Percentiles rank a stretch among this genome's conserved stretches.
Conservation (phyloP, 2,329 filamentous ascomycete genomes). For the Cercospora berteroae region DNA sequence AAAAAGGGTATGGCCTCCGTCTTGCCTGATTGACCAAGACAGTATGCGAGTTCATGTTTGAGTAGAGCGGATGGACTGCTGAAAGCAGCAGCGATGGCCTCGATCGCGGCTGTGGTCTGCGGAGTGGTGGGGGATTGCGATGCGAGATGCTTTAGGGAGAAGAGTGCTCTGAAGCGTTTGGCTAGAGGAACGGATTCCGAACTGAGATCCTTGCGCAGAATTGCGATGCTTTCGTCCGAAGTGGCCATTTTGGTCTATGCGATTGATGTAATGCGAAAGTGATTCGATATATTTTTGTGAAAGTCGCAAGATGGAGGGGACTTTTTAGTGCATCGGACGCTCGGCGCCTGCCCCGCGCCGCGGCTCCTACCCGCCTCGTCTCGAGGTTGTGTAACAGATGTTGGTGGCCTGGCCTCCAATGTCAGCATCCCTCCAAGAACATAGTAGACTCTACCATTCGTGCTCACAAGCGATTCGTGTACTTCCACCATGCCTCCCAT, state of each 20-base stretch:
- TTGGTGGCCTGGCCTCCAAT: background rate
- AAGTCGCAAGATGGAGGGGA: background rate
- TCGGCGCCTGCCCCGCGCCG: background rate
- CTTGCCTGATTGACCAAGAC: constrained; percentile 86
- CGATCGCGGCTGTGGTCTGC: constrained; percentile 61
- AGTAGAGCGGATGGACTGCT: constrained; percentile 80
- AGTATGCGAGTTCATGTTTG: constrained; percentile 97
- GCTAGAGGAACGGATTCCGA: constrained; percentile 80
- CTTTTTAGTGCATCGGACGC: background rate
- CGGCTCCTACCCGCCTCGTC: background rate
- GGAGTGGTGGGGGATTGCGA: constrained; percentile 59
- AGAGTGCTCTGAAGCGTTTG: constrained; percentile 90
- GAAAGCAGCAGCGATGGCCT: constrained; percentile 86
- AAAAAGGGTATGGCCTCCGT: constrained; percentile 70
- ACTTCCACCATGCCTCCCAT: constrained; percentile 55
- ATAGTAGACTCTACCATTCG: background rate
- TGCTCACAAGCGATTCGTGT: background rate
- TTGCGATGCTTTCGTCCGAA: constrained; percentile 51
- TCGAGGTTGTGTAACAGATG: background rate
- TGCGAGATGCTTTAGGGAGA: constrained; percentile 93
- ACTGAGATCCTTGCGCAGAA: constrained; percentile 72
- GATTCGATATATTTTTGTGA: background rate
- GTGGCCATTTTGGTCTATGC: constrained; percentile 8
- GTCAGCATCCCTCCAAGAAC: background rate
- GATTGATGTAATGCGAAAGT: background rate